Evolutionary conservation across 257 asterid genomes (phyloP).

Genomic region (Ligustrum vulgare): DNA sequence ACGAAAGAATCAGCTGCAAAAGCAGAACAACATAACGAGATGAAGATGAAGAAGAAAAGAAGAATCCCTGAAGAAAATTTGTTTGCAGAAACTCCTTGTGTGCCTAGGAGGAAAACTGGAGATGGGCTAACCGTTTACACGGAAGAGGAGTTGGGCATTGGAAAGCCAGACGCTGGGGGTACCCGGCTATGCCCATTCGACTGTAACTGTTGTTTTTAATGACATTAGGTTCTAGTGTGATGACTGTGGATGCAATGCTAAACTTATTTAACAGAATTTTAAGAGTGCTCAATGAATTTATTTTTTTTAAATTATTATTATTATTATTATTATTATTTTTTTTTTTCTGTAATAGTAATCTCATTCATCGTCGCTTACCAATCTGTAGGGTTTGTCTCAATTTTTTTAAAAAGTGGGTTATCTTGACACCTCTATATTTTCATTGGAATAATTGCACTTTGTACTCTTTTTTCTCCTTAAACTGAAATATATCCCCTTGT

Average conservation of each 20-base stretch:
- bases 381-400: too few relatives aligned
- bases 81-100: slow-evolving; percentile 15
- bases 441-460: too few relatives aligned
- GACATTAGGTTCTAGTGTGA: not conserved
- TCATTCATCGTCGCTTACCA: too few relatives aligned
- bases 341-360: too few relatives aligned
- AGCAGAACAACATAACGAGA: slow-evolving; percentile 19
- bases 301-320: too few relatives aligned
- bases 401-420: too few relatives aligned
- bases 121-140: slow-evolving; percentile 65
- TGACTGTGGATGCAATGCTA: not conserved
- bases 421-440: too few relatives aligned
- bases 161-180: slow-evolving; percentile 63
- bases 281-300: not conserved
- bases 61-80: slow-evolving; percentile 14
- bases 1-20: slow-evolving; percentile 18
- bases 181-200: slow-evolving; percentile 72
- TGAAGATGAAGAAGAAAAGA: slow-evolving; percentile 30
- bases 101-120: slow-evolving; percentile 49
- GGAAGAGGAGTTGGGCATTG: slow-evolving; percentile 72
- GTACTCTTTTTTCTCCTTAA: too few relatives aligned
- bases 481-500: too few relatives aligned
- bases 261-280: not conserved
- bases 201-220: slow-evolving; percentile 78
- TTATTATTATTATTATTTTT: too few relatives aligned